These are phyloP conservation scores for Capsella bursapastoris DNA, from an alignment of 345 rosid species.

Conservation along the genomic window DNA sequence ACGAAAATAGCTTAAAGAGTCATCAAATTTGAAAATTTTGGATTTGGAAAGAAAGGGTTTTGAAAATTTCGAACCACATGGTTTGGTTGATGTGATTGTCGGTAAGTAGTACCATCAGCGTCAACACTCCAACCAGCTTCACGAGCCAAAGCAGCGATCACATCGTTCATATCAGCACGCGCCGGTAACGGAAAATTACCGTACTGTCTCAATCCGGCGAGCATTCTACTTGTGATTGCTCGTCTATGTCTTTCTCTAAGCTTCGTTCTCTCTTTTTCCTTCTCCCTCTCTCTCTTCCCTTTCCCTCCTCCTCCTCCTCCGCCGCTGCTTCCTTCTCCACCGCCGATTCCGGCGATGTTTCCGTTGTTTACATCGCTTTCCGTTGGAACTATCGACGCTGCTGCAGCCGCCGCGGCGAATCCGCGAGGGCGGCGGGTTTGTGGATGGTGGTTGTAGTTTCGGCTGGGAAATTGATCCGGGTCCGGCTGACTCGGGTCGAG, in stretches of 20 bases:
- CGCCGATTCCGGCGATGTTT: conserved; percentile 22
- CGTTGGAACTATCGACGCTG: conserved; percentile 37
- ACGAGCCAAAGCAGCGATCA: conserved; percentile 95
- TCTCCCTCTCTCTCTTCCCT: conserved; percentile 90
- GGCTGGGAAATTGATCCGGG: conserved; percentile 33
- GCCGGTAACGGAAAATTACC: conserved; percentile 97
- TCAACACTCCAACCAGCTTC: conserved; percentile 99
- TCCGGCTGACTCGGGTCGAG: conserved; percentile 16
- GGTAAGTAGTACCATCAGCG: conserved; percentile 82
- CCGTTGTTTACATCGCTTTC: conserved; percentile 41
- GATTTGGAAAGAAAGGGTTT: conserved; percentile 15
- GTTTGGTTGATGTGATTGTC: conserved; percentile 67
- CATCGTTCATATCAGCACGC: conserved; percentile 99
- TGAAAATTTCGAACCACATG: conserved; percentile 56
- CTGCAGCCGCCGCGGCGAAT: conserved; percentile 38
- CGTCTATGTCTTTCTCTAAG: conserved; percentile 96
- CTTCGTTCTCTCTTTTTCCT: conserved; percentile 94
- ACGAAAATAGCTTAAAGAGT: not conserved
- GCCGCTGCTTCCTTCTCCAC: conserved; percentile 32
- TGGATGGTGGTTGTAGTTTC: conserved; percentile 41
- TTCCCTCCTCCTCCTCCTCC: conserved; percentile 46
- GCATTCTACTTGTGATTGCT: conserved; percentile 97
- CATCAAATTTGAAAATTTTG: not conserved
- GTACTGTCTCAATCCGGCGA: conserved; percentile 88
- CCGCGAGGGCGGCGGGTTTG: conserved; percentile 64